Base-by-base conservation (phyloP, 306 rosid genomes). In the Hippophae rhamnoides region DNA sequence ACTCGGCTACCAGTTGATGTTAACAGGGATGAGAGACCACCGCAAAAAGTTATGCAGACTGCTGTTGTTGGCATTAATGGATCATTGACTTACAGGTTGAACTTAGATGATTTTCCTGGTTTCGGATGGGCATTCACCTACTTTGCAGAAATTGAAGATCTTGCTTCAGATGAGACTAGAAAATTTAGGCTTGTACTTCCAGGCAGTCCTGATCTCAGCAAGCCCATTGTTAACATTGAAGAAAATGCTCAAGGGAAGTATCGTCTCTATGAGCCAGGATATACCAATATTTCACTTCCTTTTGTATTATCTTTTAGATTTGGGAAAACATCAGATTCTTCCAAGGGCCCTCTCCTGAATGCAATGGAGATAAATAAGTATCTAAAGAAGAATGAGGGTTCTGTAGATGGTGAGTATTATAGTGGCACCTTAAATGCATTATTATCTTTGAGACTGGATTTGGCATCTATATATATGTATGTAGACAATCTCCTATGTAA, bases 131-230 rank as follows among this genome's bases (percentile, higher is more conserved):
- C 99, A 38, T 14, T 73, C 66, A 71, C 84, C 74, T 92, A 92
- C 80, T 82, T 92, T 54, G 95, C 99, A 5, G 99, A 92, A 81
- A 88, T 92, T 72, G 99, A 92, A 82, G 95, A 88, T 69, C 75
- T 92, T 65, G 72, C 57, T 52, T 44, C 69, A 48, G 64, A 78
- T 41, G 84, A 88, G 64, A 72, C 99, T 56, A 82, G 99, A 75
- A 92, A 92, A 63, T 92, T 92, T 79, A 78, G 88, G 79, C 89
- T 92, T 18, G 80, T 82, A 41, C 94, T 84, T 71, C 95, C 96
- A 0, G 96, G 84, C 61, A 49, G 64, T 69, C 50, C 82, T 45
- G 96, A 88, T 0, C 26, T 84, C 59, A 86, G 96, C 85, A 92
- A 80, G 79, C 64, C 82, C 23, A 77, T 82, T 69, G 95, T 92